Evolutionary conservation across 1,284 basidiomycete species (phyloP).

Genomic region (Cryptococcus sp.): DNA sequence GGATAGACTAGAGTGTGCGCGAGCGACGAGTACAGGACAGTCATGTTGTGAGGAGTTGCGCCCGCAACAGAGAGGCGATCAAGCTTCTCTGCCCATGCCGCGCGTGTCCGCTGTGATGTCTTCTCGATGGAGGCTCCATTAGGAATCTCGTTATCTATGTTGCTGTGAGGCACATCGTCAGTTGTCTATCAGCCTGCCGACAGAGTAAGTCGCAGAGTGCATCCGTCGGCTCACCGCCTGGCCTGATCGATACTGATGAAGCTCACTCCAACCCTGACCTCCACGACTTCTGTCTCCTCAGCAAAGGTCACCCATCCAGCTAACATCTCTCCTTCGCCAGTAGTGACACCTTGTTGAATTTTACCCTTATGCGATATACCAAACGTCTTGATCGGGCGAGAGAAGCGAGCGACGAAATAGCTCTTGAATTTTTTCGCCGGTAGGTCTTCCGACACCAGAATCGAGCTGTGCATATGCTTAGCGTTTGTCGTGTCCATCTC

Average conservation of each 20-base stretch:
- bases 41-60: conserved; percentile 42
- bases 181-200: neutral
- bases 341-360: conserved; percentile 34
- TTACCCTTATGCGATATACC: conserved; percentile 61
- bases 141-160: conserved; percentile 57
- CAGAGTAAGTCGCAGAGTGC: neutral
- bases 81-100: conserved; percentile 70
- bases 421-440: conserved; percentile 61
- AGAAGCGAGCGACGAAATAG: conserved; percentile 76
- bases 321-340: conserved; percentile 52
- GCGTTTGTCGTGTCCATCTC: neutral
- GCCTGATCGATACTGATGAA: conserved; percentile 78
- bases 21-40: conserved; percentile 37
- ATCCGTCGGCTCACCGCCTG: conserved; percentile 54
- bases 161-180: conserved; percentile 52
- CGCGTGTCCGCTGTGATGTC: conserved; percentile 63
- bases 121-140: conserved; percentile 61
- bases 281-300: conserved; percentile 53
- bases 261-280: conserved; percentile 71
- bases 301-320: conserved; percentile 64
- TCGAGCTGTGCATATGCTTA: conserved; percentile 25
- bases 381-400: conserved; percentile 56
- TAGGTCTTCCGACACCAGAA: conserved; percentile 48
- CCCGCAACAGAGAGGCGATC: conserved; percentile 64
- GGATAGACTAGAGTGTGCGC: conserved; percentile 63